phyloP scores from a whole-genome alignment of 164 flowering plant species.

The Tinospora cordifolia region DNA sequence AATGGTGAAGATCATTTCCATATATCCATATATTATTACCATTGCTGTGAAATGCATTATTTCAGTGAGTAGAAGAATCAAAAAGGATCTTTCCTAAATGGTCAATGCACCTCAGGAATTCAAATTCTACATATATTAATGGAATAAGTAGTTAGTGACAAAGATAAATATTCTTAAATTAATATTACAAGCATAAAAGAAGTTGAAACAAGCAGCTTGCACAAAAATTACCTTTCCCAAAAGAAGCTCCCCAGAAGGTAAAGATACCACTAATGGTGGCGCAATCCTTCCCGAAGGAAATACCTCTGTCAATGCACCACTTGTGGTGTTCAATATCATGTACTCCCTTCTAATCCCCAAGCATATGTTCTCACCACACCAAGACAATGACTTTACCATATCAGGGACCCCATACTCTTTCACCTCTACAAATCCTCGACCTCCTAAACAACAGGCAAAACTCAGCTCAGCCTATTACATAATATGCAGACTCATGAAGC shows the following conservation, averaged over 20 bases:
- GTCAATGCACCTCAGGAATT: background rate
- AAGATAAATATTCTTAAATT: background rate
- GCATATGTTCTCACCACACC: slow-evolving; percentile 99
- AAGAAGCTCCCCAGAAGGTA: slow-evolving; percentile 90
- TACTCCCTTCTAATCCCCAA: slow-evolving; percentile 78
- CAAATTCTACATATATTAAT: background rate
- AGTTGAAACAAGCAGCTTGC: background rate
- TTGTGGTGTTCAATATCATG: slow-evolving; percentile 61
- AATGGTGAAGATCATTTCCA: background rate
- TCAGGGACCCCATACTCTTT: slow-evolving; percentile 94
- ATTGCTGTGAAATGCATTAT: background rate
- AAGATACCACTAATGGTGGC: slow-evolving; percentile 77
- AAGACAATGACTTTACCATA: slow-evolving; percentile 80
- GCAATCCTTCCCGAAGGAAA: slow-evolving; percentile 92
- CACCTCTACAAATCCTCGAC: slow-evolving; percentile 93
- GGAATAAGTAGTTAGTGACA: background rate
- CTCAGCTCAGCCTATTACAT: no score
- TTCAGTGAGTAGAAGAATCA: background rate
- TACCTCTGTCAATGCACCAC: slow-evolving; percentile 71
- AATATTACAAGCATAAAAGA: background rate
- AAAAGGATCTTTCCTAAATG: no score
- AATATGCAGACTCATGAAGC: no score
- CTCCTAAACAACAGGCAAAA: slow-evolving; percentile 43
- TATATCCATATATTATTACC: background rate
- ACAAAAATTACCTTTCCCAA: slow-evolving; percentile 68